Evolutionary conservation across 2,329 filamentous ascomycete species (phyloP), one percentile per base, ranked within the genome.

Genomic region (Fusarium abutilonis): DNA sequence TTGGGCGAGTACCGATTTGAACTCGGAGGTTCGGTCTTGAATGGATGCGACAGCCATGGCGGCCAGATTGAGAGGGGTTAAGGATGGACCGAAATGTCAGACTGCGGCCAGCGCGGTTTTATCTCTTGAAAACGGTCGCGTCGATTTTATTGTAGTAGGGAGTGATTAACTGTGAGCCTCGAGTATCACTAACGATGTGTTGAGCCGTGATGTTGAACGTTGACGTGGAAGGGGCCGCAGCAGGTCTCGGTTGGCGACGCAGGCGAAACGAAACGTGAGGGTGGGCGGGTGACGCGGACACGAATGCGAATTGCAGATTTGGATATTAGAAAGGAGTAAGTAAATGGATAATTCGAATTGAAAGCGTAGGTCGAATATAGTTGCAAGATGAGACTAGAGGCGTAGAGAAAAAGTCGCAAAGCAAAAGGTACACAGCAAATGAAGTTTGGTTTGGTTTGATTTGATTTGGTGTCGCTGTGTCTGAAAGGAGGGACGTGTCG

Each of bases 11-110:
- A 98, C 96, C 64, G 93, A 91, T 75, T 89, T 90, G 84, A 99
- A 99, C 83, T 99, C 95, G 73, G 88, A 85, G 55, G 95, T 99
- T 73, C 95, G 92, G 81, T 99, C 95, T 82, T 99, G 95, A 76
- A 98, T 96, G 47, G 93, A 94, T 59, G 83, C 75, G 73, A 87
- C 82, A 54, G 86, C 85, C 86, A 89, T 89, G 47, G 60, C 74
- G 74, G 50, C 36, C 29, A 49, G 31, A 41, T 63, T 62, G 60
- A 52, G 53, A 57, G 52, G 54, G 56, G 53, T 56, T 54, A 52
- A 42, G 52, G 47, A 54, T 54, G 40, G 32, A 50, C 59, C 39
- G 66, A 67, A 56, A 63, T 62, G 60, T 46, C 47, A 36, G 63
- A 72, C 38, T 67, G 74, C 74, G 74, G 70, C 75, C 75, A 74